Conservation (phyloP, 371 early-diverging fungal genomes). For the Gilbertella persicaria region DNA sequence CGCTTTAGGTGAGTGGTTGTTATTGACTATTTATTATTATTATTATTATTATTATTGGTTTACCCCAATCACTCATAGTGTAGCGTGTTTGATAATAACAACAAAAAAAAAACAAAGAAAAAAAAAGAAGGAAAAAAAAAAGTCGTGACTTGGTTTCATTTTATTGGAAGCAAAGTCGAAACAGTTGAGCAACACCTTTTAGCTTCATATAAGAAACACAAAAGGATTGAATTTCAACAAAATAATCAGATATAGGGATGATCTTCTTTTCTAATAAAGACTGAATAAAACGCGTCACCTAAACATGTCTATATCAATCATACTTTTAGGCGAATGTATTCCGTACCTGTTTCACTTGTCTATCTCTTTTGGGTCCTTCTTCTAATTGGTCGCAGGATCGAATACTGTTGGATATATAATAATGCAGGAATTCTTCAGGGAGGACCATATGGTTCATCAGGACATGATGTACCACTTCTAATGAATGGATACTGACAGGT, state of each 20-base stretch:
- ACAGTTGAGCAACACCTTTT: constrained; percentile 34
- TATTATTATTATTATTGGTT: no score
- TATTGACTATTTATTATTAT: no score
- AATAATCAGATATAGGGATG: constrained; percentile 59
- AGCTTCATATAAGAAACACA: constrained; percentile 24
- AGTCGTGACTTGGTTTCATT: constrained; percentile 12
- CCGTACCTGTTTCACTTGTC: constrained; percentile 69
- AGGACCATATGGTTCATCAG: constrained; percentile 39
- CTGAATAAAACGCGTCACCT: constrained; percentile 74
- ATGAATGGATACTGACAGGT: constrained; percentile 38
- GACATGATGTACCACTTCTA: constrained; percentile 70
- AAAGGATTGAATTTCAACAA: constrained; percentile 64
- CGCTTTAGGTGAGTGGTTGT: no score
- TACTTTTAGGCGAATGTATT: no score
- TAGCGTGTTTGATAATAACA: neutral
- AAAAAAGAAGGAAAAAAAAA: constrained; percentile 5
- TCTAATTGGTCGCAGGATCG: constrained; percentile 61
- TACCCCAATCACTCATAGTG: constrained; percentile 74
- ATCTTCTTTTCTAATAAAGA: constrained; percentile 59
- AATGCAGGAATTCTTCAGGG: constrained; percentile 59
- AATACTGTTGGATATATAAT: constrained; percentile 67
- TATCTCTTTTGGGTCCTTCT: constrained; percentile 57
- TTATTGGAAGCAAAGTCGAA: constrained; percentile 33
- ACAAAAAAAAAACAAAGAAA: neutral
- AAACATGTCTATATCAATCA: neutral